Percentiles rank a stretch among this genome's conserved stretches.
phyloP scores from a whole-genome alignment of 768 basidiomycete species.

The Suillus fuscotomentosus region DNA sequence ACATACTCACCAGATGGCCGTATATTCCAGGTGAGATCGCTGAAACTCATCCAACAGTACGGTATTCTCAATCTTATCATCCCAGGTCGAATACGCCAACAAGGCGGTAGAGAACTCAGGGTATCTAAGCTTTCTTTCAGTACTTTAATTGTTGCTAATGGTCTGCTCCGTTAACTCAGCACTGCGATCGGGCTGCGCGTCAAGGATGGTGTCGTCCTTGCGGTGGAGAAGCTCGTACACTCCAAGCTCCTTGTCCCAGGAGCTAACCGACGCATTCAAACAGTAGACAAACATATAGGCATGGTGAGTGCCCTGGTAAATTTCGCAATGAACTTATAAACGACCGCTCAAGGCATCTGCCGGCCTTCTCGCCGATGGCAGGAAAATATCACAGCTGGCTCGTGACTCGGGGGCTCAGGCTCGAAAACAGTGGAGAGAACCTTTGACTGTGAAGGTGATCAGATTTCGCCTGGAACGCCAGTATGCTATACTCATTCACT shows the following conservation, averaged over 20 bases:
- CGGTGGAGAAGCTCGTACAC: slow-evolving; percentile 97
- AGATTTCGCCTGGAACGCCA: slow-evolving; percentile 31
- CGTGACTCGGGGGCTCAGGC: slow-evolving; percentile 78
- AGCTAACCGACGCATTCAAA: slow-evolving; percentile 90
- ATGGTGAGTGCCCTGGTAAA: slow-evolving; percentile 50
- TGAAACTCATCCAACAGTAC: not conserved
- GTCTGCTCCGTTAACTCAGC: slow-evolving; percentile 37
- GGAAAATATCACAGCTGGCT: slow-evolving; percentile 81
- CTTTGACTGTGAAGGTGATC: slow-evolving; percentile 75
- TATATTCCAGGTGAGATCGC: slow-evolving; percentile 86
- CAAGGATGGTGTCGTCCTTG: slow-evolving; percentile 91
- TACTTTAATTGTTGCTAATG: not conserved
- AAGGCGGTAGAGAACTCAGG: slow-evolving; percentile 99
- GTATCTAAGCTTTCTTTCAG: slow-evolving; percentile 39
- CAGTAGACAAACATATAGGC: slow-evolving; percentile 91
- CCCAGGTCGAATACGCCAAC: slow-evolving; percentile 93
- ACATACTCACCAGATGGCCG: slow-evolving; percentile 97
- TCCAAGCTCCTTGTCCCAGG: slow-evolving; percentile 94
- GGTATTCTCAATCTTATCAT: slow-evolving; percentile 5
- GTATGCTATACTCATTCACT: not conserved
- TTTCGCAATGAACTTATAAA: not conserved
- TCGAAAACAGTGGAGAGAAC: slow-evolving; percentile 70
- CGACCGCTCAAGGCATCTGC: slow-evolving; percentile 70
- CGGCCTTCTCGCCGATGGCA: slow-evolving; percentile 90
- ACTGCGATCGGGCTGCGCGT: slow-evolving; percentile 96